Conservation (phyloP, 257 asterid genomes). For the Agastache rugosa region DNA sequence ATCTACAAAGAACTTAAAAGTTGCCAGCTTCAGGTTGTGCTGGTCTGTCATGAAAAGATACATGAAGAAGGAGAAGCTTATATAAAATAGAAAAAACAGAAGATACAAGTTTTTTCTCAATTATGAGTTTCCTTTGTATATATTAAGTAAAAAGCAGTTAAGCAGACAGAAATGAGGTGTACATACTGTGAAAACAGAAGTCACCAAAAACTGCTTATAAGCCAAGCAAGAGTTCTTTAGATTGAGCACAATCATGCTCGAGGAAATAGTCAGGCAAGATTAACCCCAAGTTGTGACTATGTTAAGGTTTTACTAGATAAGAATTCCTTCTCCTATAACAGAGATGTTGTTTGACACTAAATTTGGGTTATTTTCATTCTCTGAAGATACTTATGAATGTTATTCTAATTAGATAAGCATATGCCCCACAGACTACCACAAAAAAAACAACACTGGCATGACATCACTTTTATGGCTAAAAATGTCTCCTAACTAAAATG, state of each 20-base stretch:
- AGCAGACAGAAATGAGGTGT: conserved; percentile 18
- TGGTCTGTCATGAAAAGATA: neutral
- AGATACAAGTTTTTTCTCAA: conserved; percentile 16
- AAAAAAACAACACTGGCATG: neutral
- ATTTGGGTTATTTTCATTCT: neutral
- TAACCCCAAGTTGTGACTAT: neutral
- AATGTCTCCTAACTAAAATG: neutral
- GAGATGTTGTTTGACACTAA: no score
- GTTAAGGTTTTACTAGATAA: neutral
- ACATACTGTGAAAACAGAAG: conserved; percentile 17
- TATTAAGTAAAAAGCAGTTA: conserved; percentile 3
- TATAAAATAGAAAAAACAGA: neutral
- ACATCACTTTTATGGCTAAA: no score
- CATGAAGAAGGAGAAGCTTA: conserved; percentile 21
- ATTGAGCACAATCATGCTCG: neutral
- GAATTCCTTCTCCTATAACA: neutral
- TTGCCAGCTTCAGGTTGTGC: neutral
- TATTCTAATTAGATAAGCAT: neutral
- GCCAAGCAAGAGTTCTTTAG: neutral
- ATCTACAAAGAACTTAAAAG: conserved; percentile 30
- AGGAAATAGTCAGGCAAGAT: neutral
- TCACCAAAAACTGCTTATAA: neutral
- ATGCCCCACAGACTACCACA: neutral
- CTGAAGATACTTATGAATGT: neutral
- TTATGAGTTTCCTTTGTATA: neutral